These are phyloP conservation scores for Aspergillus novofumigatus DNA, from an alignment of 2,329 filamentous ascomycete species.

Conservation along the genomic window DNA sequence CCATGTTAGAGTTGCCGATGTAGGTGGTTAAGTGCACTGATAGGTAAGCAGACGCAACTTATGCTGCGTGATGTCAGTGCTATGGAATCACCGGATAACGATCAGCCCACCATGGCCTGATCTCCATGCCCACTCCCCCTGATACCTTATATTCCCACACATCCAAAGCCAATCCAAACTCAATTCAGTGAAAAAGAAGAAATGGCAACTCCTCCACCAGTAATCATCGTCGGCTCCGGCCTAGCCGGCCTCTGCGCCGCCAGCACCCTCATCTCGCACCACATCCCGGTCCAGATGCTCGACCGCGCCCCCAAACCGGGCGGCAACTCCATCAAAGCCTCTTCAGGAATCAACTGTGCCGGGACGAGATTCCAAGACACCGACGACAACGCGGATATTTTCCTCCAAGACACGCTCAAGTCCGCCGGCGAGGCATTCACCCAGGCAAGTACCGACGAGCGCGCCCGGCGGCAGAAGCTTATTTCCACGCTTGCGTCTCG, in stretches of 20 bases:
- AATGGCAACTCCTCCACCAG: conserved; percentile 15
- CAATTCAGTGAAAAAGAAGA: not conserved
- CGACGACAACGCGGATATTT: conserved; percentile 34
- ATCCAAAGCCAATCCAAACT: not conserved
- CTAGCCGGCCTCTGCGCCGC: conserved; percentile 61
- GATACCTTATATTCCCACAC: not conserved
- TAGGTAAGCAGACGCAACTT: too few species aligned
- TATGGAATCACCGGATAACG: not conserved
- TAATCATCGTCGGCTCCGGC: conserved; percentile 62
- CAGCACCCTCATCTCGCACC: conserved; percentile 51
- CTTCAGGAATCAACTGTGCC: conserved; percentile 62
- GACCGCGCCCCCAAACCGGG: conserved; percentile 59
- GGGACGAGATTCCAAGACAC: conserved; percentile 54
- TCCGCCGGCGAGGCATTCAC: conserved; percentile 48
- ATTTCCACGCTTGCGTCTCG: conserved; percentile 47
- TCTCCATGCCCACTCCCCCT: not conserved
- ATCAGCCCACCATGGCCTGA: not conserved
- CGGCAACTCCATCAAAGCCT: conserved; percentile 64
- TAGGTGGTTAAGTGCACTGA: not conserved
- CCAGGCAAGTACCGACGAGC: conserved; percentile 26
- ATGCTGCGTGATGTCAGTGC: not conserved
- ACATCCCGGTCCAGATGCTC: conserved; percentile 53
- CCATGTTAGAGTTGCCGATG: not conserved
- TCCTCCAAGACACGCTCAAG: conserved; percentile 54
- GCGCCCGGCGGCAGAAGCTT: conserved; percentile 38